These are phyloP conservation scores for Lichtheimia ornata DNA, from an alignment of 371 early-diverging fungal species.

Conservation along the genomic window DNA sequence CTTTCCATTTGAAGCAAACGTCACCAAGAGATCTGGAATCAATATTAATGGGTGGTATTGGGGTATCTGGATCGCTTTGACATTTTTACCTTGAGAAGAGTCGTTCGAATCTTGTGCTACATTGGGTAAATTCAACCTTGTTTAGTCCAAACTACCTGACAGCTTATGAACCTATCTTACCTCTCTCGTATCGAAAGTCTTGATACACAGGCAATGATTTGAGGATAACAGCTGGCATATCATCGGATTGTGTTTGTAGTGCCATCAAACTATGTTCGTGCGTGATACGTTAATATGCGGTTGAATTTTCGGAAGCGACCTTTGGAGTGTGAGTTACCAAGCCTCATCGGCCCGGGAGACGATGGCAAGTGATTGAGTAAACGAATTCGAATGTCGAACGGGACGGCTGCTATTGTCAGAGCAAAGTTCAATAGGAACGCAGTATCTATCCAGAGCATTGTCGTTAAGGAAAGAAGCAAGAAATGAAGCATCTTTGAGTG, in stretches of 20 bases:
- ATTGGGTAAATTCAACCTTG: not conserved
- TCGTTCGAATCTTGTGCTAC: not conserved
- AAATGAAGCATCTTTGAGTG: slow-evolving; percentile 4
- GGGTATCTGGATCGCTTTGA: not conserved
- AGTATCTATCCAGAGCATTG: slow-evolving; percentile 17
- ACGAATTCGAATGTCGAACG: not conserved
- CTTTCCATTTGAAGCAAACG: slow-evolving; percentile 2
- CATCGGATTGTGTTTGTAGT: slow-evolving; percentile 21
- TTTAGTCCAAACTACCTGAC: not conserved
- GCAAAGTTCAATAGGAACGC: slow-evolving; percentile 22
- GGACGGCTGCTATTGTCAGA: not conserved
- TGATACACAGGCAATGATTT: slow-evolving; percentile 27
- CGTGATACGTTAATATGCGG: slow-evolving; percentile 1
- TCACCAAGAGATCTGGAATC: slow-evolving; percentile 4
- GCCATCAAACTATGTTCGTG: slow-evolving; percentile 24
- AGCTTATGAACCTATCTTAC: slow-evolving; percentile 8
- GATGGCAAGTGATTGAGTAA: slow-evolving; percentile 16
- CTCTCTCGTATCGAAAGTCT: slow-evolving; percentile 23
- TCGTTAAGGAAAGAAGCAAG: slow-evolving; percentile 18
- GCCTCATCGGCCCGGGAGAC: slow-evolving; percentile 24
- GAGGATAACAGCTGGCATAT: slow-evolving; percentile 33
- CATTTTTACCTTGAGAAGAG: not conserved
- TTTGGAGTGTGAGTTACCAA: slow-evolving; percentile 20
- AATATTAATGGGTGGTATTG: not conserved
- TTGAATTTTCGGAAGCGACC: not conserved